Evolutionary conservation across 371 early-diverging fungal genomes (phyloP).

Genomic region (Cladochytrium tenue): DNA sequence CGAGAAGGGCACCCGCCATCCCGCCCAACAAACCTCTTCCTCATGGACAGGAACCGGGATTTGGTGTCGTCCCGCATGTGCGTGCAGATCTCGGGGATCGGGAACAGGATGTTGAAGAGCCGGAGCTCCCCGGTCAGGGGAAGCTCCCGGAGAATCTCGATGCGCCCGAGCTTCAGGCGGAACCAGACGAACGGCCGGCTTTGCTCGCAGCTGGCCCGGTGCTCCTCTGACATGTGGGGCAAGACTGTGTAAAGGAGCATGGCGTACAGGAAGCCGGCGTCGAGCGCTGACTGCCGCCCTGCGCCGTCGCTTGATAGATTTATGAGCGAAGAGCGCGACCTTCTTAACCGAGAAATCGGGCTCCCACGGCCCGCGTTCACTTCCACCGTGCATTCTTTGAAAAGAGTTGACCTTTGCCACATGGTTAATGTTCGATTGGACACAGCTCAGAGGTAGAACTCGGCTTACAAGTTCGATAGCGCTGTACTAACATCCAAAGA

Average conservation of each 20-base stretch:
- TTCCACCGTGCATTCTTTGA: constrained; percentile 3
- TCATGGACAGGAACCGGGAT: constrained; percentile 51
- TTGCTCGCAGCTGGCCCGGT: constrained; percentile 29
- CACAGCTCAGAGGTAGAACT: not conserved
- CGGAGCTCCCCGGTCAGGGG: constrained; percentile 43
- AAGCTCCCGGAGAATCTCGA: constrained; percentile 55
- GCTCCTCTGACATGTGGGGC: constrained; percentile 19
- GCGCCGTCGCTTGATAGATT: no score
- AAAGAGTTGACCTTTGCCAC: not conserved
- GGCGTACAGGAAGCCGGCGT: constrained; percentile 24
- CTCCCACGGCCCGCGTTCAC: constrained; percentile 8
- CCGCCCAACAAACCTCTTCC: constrained; percentile 17
- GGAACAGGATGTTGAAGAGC: constrained; percentile 45
- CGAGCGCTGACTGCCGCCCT: constrained; percentile 3
- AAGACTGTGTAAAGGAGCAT: constrained; percentile 29
- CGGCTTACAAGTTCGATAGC: constrained; percentile 17
- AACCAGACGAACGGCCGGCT: constrained; percentile 46
- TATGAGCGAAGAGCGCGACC: no score
- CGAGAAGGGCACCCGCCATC: not conserved
- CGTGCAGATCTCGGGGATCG: constrained; percentile 59
- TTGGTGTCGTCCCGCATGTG: constrained; percentile 52
- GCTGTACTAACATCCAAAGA: constrained; percentile 46
- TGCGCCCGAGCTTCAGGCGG: constrained; percentile 55
- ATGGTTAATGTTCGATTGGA: not conserved
- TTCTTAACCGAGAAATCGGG: no score